Evolutionary conservation across 129 eudicot genomes (phyloP), one percentile per base, ranked within the genome.

Genomic region (Sambucus nigra): DNA sequence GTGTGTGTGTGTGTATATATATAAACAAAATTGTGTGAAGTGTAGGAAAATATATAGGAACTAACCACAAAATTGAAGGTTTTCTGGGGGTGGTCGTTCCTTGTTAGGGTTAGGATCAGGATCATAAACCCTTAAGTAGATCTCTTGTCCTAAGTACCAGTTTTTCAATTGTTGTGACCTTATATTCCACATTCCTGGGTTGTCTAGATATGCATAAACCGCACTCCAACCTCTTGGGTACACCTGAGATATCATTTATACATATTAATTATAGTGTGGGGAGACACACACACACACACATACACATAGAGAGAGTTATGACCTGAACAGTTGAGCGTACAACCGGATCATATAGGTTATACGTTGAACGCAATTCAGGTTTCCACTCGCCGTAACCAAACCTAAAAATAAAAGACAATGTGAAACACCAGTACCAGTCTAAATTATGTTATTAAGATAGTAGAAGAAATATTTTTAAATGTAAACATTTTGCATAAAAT

Each of bases 101-200:
- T 79, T 83, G 65, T 69, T 61, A 12, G 87, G 78, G 49, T 83
- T 75, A 0, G 87, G 87, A 54, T 79, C 80, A 33, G 83, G 70
- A 58, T 83, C 86, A 59, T 69, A 67, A 60, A 83, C 94, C 54
- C 87, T 59, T 22, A 79, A 50, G 42, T 75, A 83, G 31, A 83
- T 77, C 55, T 78, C 86, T 75, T 78, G 94, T 9, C 87, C 94
- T 21, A 75, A 52, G 57, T 75, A 83, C 94, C 94, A 83, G 47
- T 75, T 57, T 29, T 69, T 72, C 56, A 83, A 39, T 7, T 73
- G 64, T 39, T 83, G 94, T 39, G 94, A 79, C 39, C 94, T 76
- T 47, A 83, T 57, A 63, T 83, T 83, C 94, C 94, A 83, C 86
- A 78, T 83, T 38, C 94, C 87, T 0, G 87, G 86, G 51, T 83